Percentiles rank a stretch among this genome's conserved stretches.
Conservation (phyloP, 2,329 filamentous ascomycete genomes). For the Phyllachora maydis region DNA sequence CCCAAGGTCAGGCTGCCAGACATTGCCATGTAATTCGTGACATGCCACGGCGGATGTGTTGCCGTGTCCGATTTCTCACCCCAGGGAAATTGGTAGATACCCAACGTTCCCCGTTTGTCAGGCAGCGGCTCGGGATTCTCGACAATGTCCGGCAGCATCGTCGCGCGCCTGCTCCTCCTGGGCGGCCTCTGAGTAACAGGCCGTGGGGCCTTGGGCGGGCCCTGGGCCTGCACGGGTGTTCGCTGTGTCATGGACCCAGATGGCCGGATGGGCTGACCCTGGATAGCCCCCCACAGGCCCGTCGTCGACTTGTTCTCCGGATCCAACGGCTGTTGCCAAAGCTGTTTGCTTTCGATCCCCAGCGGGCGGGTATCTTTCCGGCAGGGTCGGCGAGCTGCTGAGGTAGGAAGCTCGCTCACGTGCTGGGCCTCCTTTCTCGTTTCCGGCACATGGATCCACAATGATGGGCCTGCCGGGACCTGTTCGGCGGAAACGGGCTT, state of each 20-base stretch:
- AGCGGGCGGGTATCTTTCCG: conserved; percentile 14
- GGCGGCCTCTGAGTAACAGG: conserved; percentile 30
- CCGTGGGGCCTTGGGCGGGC: conserved; percentile 14
- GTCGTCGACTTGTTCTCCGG: too few species aligned
- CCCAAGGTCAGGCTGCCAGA: conserved; percentile 28
- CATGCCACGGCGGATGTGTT: conserved; percentile 12
- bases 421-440: too few species aligned
- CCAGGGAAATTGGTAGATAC: conserved; percentile 47
- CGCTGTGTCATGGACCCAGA: too few species aligned
- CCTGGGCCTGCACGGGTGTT: too few species aligned
- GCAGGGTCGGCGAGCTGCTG: conserved; percentile 13
- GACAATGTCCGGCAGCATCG: conserved; percentile 38
- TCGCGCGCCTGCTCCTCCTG: conserved; percentile 33
- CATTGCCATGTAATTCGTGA: conserved; percentile 21
- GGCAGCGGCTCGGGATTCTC: conserved; percentile 39
- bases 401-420: conserved; percentile 9
- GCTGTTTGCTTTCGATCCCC: conserved; percentile 13
- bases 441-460: too few species aligned
- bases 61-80: conserved; percentile 39
- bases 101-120: conserved; percentile 35
- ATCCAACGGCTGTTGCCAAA: conserved; percentile 20
- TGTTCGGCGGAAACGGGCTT: too few species aligned
- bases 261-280: too few species aligned
- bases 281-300: too few species aligned
- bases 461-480: too few species aligned